Base-by-base conservation (phyloP, 345 rosid genomes). In the Melaleuca alternifolia region DNA sequence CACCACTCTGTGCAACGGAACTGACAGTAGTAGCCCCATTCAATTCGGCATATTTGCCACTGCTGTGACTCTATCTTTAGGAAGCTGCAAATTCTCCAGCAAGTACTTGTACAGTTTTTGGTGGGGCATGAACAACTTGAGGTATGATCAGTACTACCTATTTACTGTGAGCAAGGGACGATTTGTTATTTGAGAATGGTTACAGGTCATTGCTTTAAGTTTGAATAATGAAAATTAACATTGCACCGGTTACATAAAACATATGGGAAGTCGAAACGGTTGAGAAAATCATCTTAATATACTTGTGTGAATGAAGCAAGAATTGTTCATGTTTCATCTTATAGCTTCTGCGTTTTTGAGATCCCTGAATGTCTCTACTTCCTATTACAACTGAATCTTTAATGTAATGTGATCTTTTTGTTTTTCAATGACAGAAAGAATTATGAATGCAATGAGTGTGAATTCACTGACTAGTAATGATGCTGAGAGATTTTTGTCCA, bases 61-160 rank as follows among this genome's bases (percentile, higher is more conserved):
- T 16, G 46, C 77, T 81, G 48, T 88, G 50, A 85, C 16, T 15
- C 62, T 87, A 9, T 84, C 65, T 44, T 89, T 89, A 1, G 87
- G 86, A 57, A 89, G 89, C 50, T 71, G 89, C 46, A 53, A 75
- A 7, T 91, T 91, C 71, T 41, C 57, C 23, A 84, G 87, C 85
- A 91, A 91, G 90, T 91, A 90, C 83, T 86, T 90, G 76, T 91
- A 87, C 85, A 87, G 90, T 86, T 77, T 90, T 82, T 91, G 92
- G 93, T 91, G 93, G 93, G 93, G 93, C 75, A 59, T 91, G 59
- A 90, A 91, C 87, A 91, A 91, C 87, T 65, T 91, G 85, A 91
- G 92, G 93, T 90, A 83, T 65, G 79, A 23, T 65, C 79, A 33
- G 79, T 65, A 16, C 46, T 16, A 20, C 46, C 24, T 16, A 65